Conservation (phyloP, 1,139 yeast genomes). For the Suhomyces kunorum region DNA sequence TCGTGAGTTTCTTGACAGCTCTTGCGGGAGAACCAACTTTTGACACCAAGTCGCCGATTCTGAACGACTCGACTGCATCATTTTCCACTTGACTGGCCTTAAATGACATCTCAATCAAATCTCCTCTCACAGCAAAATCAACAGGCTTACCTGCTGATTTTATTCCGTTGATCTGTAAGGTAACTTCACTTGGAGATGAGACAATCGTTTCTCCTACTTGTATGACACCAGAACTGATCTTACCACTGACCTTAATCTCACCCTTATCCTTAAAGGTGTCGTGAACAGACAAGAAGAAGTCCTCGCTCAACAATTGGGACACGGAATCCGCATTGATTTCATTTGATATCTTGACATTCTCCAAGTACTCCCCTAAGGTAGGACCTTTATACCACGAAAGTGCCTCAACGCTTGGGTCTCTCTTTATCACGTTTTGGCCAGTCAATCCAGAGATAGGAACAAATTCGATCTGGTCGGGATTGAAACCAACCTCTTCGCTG, state of each 20-base stretch:
- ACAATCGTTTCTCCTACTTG: constrained; percentile 74
- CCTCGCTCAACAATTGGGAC: constrained; percentile 30
- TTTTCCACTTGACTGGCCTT: constrained; percentile 43
- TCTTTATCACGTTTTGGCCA: constrained; percentile 75
- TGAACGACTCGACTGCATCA: constrained; percentile 52
- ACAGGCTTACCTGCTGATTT: constrained; percentile 27
- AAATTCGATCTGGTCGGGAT: constrained; percentile 52
- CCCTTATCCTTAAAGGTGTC: constrained; percentile 39
- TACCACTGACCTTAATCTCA: constrained; percentile 61
- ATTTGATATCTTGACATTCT: constrained; percentile 26
- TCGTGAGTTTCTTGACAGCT: constrained; percentile 52
- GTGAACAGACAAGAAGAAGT: constrained; percentile 52
- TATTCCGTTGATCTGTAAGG: constrained; percentile 37
- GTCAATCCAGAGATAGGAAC: constrained; percentile 85
- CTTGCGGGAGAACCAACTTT: constrained; percentile 48
- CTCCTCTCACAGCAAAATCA: constrained; percentile 65
- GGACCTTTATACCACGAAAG: constrained; percentile 67
- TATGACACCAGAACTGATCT: constrained; percentile 71
- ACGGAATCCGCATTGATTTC: constrained; percentile 12
- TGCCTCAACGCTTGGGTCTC: constrained; percentile 31
- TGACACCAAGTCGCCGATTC: constrained; percentile 73
- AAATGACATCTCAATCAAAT: constrained; percentile 61
- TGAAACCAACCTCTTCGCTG: constrained; percentile 60
- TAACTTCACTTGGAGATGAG: constrained; percentile 54
- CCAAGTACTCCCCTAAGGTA: constrained; percentile 62